These are phyloP conservation scores for Discostella pseudostelligera DNA, from an alignment of 108 stramenopile species.

Conservation along the genomic window DNA sequence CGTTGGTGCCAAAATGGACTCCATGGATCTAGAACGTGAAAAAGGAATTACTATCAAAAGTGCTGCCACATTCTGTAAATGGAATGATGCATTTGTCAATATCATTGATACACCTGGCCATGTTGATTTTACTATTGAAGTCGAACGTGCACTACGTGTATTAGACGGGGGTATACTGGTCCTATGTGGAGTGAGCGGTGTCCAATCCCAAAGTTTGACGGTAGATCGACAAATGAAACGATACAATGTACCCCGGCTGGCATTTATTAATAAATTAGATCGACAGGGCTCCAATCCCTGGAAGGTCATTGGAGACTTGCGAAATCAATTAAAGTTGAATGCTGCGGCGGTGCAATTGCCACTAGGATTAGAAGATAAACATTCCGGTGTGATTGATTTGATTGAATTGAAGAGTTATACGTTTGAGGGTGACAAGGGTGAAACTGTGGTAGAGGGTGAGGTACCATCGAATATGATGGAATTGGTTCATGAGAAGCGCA, in stretches of 20 bases:
- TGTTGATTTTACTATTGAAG: conserved; percentile 96
- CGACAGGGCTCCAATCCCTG: conserved; percentile 93
- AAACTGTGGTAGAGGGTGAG: conserved; percentile 72
- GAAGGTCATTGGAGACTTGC: conserved; percentile 84
- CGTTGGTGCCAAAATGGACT: conserved; percentile 99
- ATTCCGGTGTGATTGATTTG: conserved; percentile 95
- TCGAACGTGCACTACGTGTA: conserved; percentile 98
- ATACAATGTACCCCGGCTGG: conserved; percentile 97
- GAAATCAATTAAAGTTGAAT: conserved; percentile 90
- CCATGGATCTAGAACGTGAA: conserved; percentile 98
- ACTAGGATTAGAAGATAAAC: conserved; percentile 91
- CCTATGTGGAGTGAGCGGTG: conserved; percentile 97
- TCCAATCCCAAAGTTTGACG: conserved; percentile 98
- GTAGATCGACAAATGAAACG: conserved; percentile 99
- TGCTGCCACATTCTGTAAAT: conserved; percentile 98
- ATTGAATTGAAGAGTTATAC: conserved; percentile 62
- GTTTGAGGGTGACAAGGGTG: conserved; percentile 93
- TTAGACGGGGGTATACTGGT: conserved; percentile 97
- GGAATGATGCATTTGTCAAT: conserved; percentile 96
- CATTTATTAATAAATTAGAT: conserved; percentile 99
- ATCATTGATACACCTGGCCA: conserved; percentile 99
- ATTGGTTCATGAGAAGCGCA: conserved; percentile 69
- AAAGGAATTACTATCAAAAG: conserved; percentile 99
- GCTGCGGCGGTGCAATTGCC: conserved; percentile 97
- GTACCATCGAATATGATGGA: conserved; percentile 85